A percentile compares a stretch with the other conserved stretches of the same genome.
Evolutionary conservation across 2,329 filamentous ascomycete species (phyloP).

Genomic region (Cladosporium sphaerospermum): DNA sequence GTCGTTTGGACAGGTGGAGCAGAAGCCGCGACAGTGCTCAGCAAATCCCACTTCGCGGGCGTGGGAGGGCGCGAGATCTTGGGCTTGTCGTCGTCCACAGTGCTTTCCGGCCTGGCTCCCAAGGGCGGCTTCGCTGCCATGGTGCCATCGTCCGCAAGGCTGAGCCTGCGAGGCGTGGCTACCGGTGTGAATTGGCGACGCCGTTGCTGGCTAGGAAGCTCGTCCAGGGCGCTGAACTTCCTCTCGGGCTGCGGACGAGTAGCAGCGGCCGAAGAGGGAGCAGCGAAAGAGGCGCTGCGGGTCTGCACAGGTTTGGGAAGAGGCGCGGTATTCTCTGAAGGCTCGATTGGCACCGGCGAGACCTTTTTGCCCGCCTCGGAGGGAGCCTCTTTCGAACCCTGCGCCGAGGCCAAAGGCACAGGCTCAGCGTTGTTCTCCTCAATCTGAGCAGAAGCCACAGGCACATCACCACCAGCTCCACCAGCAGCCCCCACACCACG

Average conservation of each 20-base stretch:
- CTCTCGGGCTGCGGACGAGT: constrained; percentile 17
- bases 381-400: background rate
- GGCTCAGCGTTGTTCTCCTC: background rate
- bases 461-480: background rate
- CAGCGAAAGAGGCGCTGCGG: background rate
- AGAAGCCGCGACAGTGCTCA: constrained; percentile 22
- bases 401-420: background rate
- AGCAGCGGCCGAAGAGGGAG: background rate
- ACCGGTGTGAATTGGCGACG: background rate
- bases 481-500: background rate
- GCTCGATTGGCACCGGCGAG: no score
- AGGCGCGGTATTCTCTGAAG: background rate
- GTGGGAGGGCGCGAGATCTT: constrained; percentile 3
- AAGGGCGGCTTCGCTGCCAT: background rate
- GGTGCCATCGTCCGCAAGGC: background rate
- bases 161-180: background rate
- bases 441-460: background rate
- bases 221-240: constrained; percentile 21
- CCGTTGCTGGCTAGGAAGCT: constrained; percentile 21
- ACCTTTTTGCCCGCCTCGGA: background rate
- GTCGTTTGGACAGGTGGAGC: constrained; percentile 11
- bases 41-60: constrained; percentile 13
- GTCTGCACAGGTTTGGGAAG: background rate
- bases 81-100: background rate
- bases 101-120: background rate